Evolutionary conservation across 2,329 filamentous ascomycete genomes (phyloP), one percentile per base, ranked within the genome.

Genomic region (Endothia cerciana): DNA sequence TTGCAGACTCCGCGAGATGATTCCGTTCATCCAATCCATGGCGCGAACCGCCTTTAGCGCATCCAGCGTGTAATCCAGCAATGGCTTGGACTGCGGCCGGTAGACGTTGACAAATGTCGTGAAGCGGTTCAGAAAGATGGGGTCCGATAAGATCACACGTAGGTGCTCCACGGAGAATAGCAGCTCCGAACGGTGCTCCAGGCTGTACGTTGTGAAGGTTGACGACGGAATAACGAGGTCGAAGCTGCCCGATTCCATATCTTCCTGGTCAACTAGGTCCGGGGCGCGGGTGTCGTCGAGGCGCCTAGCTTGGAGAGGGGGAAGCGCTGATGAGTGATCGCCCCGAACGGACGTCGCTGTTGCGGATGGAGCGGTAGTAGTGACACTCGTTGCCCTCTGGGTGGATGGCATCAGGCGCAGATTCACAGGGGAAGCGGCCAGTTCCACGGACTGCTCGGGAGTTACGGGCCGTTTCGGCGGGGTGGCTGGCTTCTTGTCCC

Each of bases 31-130:
- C 71, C 93, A 93, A 41, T 83, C 82, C 65, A 93, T 87, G 1
- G 91, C 89, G 70, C 87, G 86, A 15, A 92, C 76, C 0, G 90
- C 90, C 73, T 93, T 94, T 65, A 88, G 75, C 0, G 89, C 85
- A 70, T 92, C 89, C 1, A 93, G 81, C 69, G 92, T 92, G 78
- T 92, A 91, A 33, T 88, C 85, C 17, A 93, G 77, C 8, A 91
- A 77, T 0, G 89, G 85, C 2, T 91, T 80, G 0, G 90, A 91
- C 25, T 83, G 78, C 5, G 88, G 86, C 55, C 89, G 82, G 55
- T 84, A 80, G 4, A 80, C 75, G 65, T 85, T 84, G 2, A 93
- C 79, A 71, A 91, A 94, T 2, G 85, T 82, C 1, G 87, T 90
- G 73, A 93, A 93, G 55, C 82, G 84, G 61, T 87, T 53, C 36